Conservation (phyloP, 2,329 filamentous ascomycete species). For the Fusarium camptoceras region DNA sequence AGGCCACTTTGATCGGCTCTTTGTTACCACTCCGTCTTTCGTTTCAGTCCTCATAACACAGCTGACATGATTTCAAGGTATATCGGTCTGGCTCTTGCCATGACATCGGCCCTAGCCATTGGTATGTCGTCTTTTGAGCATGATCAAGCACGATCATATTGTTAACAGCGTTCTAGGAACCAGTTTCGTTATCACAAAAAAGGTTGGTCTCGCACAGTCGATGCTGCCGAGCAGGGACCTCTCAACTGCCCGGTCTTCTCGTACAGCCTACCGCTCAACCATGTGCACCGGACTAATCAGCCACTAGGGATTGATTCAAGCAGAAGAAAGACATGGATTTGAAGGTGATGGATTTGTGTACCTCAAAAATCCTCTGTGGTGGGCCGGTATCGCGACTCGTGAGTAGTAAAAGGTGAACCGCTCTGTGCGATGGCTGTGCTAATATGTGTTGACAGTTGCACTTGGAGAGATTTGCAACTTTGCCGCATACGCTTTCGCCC, state of each 20-base stretch:
- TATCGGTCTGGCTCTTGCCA: constrained; percentile 79
- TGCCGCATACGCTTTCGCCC: constrained; percentile 96
- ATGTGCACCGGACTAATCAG: constrained; percentile 23
- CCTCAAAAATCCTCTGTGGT: constrained; percentile 95
- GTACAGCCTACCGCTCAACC: background rate
- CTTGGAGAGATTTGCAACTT: constrained; percentile 97
- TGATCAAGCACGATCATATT: background rate
- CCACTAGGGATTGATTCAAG: constrained; percentile 84
- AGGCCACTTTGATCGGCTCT: constrained; percentile 7
- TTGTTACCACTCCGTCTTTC: constrained; percentile 7
- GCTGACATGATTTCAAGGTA: constrained; percentile 65
- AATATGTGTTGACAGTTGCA: constrained; percentile 71
- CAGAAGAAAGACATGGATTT: constrained; percentile 91
- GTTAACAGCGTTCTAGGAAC: constrained; percentile 69
- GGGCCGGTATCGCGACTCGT: constrained; percentile 93
- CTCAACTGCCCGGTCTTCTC: background rate
- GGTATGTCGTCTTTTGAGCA: constrained; percentile 61
- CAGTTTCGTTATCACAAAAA: constrained; percentile 99
- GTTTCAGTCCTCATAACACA: background rate
- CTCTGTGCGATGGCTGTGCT: constrained; percentile 23
- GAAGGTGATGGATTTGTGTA: constrained; percentile 97
- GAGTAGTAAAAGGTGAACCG: constrained; percentile 53
- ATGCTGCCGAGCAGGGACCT: background rate
- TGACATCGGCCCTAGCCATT: constrained; percentile 80
- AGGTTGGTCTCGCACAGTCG: constrained; percentile 65